These are phyloP conservation scores for Emmonsia crescens DNA, from an alignment of 2,329 filamentous ascomycete species.

Conservation along the genomic window DNA sequence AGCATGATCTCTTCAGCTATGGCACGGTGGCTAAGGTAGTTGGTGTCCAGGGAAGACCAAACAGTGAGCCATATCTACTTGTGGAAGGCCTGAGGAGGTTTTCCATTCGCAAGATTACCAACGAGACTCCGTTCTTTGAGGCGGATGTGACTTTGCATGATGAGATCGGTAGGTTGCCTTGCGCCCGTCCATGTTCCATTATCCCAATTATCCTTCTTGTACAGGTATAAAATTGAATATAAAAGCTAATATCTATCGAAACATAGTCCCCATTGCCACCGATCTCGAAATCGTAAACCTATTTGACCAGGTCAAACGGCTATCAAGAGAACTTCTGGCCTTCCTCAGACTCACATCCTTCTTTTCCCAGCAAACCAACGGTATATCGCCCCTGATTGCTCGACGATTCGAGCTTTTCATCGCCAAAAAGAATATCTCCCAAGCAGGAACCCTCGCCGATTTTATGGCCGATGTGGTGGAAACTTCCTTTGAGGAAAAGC, in stretches of 20 bases:
- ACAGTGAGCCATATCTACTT: slow-evolving; percentile 67
- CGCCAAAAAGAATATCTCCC: slow-evolving; percentile 63
- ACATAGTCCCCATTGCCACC: slow-evolving; percentile 31
- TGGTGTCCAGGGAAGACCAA: slow-evolving; percentile 63
- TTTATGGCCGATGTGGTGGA: slow-evolving; percentile 95
- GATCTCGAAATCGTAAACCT: slow-evolving; percentile 57
- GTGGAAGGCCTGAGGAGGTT: slow-evolving; percentile 79
- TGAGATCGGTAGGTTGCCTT: slow-evolving; percentile 49
- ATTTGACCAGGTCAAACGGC: slow-evolving; percentile 70
- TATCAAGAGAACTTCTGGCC: slow-evolving; percentile 76
- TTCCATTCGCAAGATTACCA: slow-evolving; percentile 59
- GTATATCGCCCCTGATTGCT: slow-evolving; percentile 72
- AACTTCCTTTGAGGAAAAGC: slow-evolving; percentile 78
- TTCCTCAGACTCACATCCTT: slow-evolving; percentile 75
- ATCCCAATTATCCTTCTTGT: not conserved
- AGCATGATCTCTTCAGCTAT: slow-evolving; percentile 67
- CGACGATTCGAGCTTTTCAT: slow-evolving; percentile 82
- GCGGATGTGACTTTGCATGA: slow-evolving; percentile 62
- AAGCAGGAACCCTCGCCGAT: slow-evolving; percentile 79
- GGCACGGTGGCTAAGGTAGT: slow-evolving; percentile 72
- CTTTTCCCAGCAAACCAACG: slow-evolving; percentile 58
- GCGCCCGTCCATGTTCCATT: not conserved
- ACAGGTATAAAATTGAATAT: not conserved
- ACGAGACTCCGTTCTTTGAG: slow-evolving; percentile 78
- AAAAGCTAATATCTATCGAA: not conserved